phyloP scores from a whole-genome alignment of 2,329 filamentous ascomycete genomes.

The Pyrenochaeta sp. region DNA sequence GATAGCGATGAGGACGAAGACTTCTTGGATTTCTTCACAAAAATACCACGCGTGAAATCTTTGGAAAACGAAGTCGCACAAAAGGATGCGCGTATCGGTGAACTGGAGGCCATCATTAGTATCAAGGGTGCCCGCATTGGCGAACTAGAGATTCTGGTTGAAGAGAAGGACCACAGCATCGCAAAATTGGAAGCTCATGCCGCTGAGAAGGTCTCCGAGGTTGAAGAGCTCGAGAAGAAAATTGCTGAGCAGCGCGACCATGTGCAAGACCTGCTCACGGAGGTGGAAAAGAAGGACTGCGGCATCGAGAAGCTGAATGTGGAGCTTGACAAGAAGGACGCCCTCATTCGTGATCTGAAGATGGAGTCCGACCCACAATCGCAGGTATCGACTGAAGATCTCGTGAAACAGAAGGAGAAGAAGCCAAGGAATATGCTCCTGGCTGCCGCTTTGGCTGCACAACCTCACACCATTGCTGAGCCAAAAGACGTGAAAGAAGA shows the following conservation, averaged over 20 bases:
- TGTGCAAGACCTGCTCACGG: conserved; percentile 22
- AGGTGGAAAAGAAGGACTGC: conserved; percentile 26
- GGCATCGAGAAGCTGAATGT: conserved; percentile 18
- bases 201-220: not conserved
- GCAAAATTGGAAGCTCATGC: conserved; percentile 6
- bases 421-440: not conserved
- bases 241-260: conserved; percentile 13
- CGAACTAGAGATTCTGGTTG: conserved; percentile 14
- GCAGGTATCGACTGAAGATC: not conserved
- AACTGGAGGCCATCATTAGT: conserved; percentile 17
- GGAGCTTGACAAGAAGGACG: conserved; percentile 8
- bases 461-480: not conserved
- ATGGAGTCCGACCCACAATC: not conserved
- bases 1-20: conserved; percentile 31
- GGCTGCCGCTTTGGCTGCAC: not conserved
- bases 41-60: conserved; percentile 4
- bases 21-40: conserved; percentile 6
- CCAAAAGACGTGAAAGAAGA: not conserved
- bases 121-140: conserved; percentile 17
- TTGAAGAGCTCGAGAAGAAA: conserved; percentile 13
- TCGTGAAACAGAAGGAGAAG: not conserved
- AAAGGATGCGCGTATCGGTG: conserved; percentile 14
- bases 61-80: not conserved
- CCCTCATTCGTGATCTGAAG: conserved; percentile 17
- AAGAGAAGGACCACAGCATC: conserved; percentile 9